Base-by-base conservation (phyloP, 805 yeast genomes). In the Hanseniaspora taiwanica region DNA sequence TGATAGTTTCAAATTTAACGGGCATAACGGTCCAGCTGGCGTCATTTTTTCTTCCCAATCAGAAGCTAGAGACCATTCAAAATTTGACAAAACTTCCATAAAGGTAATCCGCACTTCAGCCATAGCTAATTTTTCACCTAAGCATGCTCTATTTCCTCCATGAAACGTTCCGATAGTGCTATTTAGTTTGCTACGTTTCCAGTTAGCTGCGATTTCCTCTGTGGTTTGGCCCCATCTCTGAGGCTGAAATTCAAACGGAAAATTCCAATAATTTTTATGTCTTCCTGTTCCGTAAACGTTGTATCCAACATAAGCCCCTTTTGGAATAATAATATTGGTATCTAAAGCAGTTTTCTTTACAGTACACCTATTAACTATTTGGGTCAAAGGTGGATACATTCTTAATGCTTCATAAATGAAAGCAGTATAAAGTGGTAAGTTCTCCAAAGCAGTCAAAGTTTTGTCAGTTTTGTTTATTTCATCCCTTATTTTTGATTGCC, bases 21-120 rank as follows among this genome's bases (percentile, higher is more conserved):
- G 80, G 43, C 71, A 60, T 17, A 74, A 57, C 1, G 80, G 80
- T 0, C 81, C 81, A 2, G 74, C 76, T 1, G 76, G 71, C 3
- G 80, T 74, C 39, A 74, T 40, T 47, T 53, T 62, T 13, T 71
- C 75, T 3, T 48, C 44, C 79, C 79, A 74, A 2, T 45, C 46
- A 0, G 67, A 59, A 27, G 66, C 68, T 32, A 70, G 40, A 1
- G 41, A 21, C 36, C 74, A 42, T 18, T 57, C 52, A 45, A 59
- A 74, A 2, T 53, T 48, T 21, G 45, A 51, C 12, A 74, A 40
- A 10, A 73, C 47, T 31, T 56, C 58, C 6, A 54, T 50, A 4
- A 72, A 38, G 8, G 68, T 59, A 10, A 63, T 51, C 44, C 67
- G 65, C 21, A 65, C 54, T 47, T 72, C 73, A 31, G 55, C 52